Conservation (phyloP, 176 grass and related monocot species). For the Neostapfia colusana region DNA sequence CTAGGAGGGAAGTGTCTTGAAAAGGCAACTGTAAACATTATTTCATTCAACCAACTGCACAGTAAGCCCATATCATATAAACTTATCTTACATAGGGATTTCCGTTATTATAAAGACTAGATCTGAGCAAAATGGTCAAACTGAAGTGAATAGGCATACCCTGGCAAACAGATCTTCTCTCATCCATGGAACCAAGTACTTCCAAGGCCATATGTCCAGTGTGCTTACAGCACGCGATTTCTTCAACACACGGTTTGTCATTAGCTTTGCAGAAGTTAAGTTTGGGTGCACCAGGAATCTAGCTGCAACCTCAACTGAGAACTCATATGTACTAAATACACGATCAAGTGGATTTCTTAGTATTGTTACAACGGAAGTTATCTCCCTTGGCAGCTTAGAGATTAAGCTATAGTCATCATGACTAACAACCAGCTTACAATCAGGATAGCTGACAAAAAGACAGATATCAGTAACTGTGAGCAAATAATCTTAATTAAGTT, state of each 20-base stretch:
- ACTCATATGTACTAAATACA: conserved; percentile 95
- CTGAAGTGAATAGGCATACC: conserved; percentile 47
- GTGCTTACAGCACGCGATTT: conserved; percentile 76
- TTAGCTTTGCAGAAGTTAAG: conserved; percentile 76
- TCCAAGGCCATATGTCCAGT: conserved; percentile 99
- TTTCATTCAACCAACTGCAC: background rate
- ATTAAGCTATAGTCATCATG: conserved; percentile 99
- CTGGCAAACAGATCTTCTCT: conserved; percentile 84
- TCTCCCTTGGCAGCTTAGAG: conserved; percentile 79
- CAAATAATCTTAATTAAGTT: conserved; percentile 17
- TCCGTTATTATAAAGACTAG: background rate
- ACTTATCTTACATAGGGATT: background rate
- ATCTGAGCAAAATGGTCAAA: conserved; percentile 14
- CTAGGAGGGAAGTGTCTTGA: background rate
- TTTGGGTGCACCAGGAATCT: conserved; percentile 87
- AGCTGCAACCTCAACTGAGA: conserved; percentile 93
- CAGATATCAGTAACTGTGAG: conserved; percentile 33
- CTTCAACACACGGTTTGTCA: conserved; percentile 51
- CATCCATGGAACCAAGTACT: conserved; percentile 99
- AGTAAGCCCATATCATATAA: background rate
- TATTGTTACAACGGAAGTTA: conserved; percentile 91
- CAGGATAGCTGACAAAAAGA: conserved; percentile 67
- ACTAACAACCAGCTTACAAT: conserved; percentile 87
- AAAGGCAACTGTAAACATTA: background rate
- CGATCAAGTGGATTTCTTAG: conserved; percentile 88